Conservation (phyloP, 1,284 basidiomycete species). For the Gymnopus androsaceus region DNA sequence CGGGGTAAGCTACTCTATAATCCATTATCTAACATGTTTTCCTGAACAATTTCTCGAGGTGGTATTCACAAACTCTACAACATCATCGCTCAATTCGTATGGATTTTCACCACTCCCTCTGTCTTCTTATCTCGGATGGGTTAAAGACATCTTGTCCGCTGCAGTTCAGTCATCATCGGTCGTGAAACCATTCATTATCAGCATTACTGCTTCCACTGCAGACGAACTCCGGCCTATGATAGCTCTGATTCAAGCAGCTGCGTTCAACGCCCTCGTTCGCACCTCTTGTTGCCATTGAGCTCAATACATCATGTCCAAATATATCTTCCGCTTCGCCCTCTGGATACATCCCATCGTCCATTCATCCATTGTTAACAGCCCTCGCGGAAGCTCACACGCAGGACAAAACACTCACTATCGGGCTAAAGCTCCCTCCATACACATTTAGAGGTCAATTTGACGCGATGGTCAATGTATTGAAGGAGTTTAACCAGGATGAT, state of each 20-base stretch:
- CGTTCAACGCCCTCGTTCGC: constrained; percentile 41
- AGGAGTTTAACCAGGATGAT: constrained; percentile 26
- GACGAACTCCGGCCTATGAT: constrained; percentile 57
- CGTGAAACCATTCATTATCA: constrained; percentile 73
- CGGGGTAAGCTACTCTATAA: constrained; percentile 43
- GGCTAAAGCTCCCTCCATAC: constrained; percentile 82
- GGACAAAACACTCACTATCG: constrained; percentile 65
- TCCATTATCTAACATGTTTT: constrained; percentile 6
- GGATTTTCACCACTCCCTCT: constrained; percentile 80
- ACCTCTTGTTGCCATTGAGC: constrained; percentile 63
- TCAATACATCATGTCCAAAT: constrained; percentile 83
- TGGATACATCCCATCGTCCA: constrained; percentile 48
- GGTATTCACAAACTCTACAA: constrained; percentile 48
- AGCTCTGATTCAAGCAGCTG: constrained; percentile 53
- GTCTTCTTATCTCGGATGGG: constrained; percentile 61
- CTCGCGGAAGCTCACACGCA: constrained; percentile 47
- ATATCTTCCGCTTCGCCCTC: constrained; percentile 65
- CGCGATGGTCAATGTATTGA: constrained; percentile 49
- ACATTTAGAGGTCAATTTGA: constrained; percentile 63
- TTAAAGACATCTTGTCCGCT: constrained; percentile 50
- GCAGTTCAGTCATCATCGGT: constrained; percentile 14
- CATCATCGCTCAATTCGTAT: constrained; percentile 73
- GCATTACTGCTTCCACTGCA: constrained; percentile 64
- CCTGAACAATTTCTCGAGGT: constrained; percentile 43
- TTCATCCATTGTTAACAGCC: constrained; percentile 48